Base-by-base conservation (phyloP, 345 rosid species). In the Jatropha curcas region DNA sequence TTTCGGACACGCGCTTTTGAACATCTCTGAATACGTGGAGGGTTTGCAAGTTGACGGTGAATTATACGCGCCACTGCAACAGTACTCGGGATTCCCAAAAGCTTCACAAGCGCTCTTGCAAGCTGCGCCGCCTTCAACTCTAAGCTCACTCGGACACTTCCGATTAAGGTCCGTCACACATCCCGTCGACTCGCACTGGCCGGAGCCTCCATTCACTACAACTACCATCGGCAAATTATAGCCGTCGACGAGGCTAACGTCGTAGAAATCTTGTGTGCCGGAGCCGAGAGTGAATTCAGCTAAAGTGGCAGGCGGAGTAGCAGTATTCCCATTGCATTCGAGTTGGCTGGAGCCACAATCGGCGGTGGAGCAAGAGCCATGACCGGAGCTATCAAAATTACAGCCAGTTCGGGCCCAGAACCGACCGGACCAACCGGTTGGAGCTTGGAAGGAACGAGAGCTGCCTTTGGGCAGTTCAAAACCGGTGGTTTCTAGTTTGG, bases 341-440 rank as follows among this genome's bases (percentile, higher is more conserved):
- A 77, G 72, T 30, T 72, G 73, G 30, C 48, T 60, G 19, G 80
- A 77, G 57, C 76, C 76, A 31, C 80, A 77, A 39, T 77, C 80
- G 19, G 73, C 80, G 0, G 80, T 77, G 72, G 31, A 31, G 16
- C 80, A 77, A 17, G 76, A 63, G 7, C 79, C 79, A 0, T 52
- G 56, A 5, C 68, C 76, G 41, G 73, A 72, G 33, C 3, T 60
- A 66, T 77, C 83, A 60, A 80, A 80, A 24, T 27, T 77, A 71
- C 86, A 83, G 48, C 81, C 80, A 10, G 83, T 74, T 28, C 83
- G 66, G 45, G 71, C 83, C 86, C 81, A 83, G 77, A 83, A 74
- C 43, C 86, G 79, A 24, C 86, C 86, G 27, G 86, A 83, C 86
- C 86, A 83, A 60, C 86, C 83, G 24, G 79, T 71, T 3, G 83